Percentiles rank a stretch among this genome's conserved stretches.
Evolutionary conservation across 2,329 filamentous ascomycete genomes (phyloP).

Genomic region (Botryotinia globosa): DNA sequence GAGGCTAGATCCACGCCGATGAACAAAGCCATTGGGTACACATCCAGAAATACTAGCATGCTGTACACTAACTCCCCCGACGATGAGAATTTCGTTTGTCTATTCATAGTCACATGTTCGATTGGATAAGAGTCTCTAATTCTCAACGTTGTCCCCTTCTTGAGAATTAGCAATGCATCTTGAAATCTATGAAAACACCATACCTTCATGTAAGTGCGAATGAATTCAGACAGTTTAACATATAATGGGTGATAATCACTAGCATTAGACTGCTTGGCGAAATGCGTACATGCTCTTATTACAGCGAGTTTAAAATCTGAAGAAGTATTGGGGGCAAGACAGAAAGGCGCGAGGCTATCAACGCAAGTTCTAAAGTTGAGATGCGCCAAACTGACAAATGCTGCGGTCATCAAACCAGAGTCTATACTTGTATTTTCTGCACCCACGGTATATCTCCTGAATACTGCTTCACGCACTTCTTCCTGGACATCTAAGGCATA

Average conservation of each 20-base stretch:
- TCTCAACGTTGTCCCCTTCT: conserved; percentile 28
- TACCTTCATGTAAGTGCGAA: conserved; percentile 57
- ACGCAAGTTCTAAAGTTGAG: conserved; percentile 59
- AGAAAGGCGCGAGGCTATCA: conserved; percentile 54
- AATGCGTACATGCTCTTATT: conserved; percentile 61
- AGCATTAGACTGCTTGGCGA: conserved; percentile 52
- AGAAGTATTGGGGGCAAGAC: conserved; percentile 56
- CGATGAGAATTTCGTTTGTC: conserved; percentile 42
- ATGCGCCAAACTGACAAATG: conserved; percentile 63
- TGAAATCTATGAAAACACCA: conserved; percentile 2
- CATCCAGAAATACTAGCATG: conserved; percentile 57
- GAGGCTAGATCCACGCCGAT: conserved; percentile 41
- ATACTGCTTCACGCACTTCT: conserved; percentile 64
- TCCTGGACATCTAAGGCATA: conserved; percentile 69
- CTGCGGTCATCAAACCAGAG: conserved; percentile 62
- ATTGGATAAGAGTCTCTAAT: conserved; percentile 35
- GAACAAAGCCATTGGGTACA: conserved; percentile 51
- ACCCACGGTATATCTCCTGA: conserved; percentile 50
- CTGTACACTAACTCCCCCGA: conserved; percentile 48
- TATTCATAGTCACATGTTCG: conserved; percentile 43
- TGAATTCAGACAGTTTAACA: conserved; percentile 52
- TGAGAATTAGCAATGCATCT: conserved; percentile 24
- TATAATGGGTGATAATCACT: conserved; percentile 55
- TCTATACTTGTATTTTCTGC: conserved; percentile 54
- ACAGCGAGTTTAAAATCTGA: conserved; percentile 60